Percentiles rank a stretch among this genome's conserved stretches.
These are phyloP conservation scores for Diaporthe longicolla DNA, from an alignment of 2,329 filamentous ascomycete genomes.

Conservation along the genomic window DNA sequence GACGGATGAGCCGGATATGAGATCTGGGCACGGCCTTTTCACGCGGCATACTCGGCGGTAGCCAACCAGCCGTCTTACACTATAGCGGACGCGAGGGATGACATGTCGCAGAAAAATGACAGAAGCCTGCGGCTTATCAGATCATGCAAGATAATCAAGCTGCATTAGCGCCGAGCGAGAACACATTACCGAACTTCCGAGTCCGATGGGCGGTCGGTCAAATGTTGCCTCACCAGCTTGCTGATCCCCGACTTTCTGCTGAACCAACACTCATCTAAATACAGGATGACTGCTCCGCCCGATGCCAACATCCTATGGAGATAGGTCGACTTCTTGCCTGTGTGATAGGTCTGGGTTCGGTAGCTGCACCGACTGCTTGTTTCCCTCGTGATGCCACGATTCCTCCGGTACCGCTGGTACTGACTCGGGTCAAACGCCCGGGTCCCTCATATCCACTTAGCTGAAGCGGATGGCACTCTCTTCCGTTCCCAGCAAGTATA, in stretches of 20 bases:
- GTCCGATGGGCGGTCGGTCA: slow-evolving; percentile 2
- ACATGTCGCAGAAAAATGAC: background rate
- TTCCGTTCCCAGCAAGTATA: background rate
- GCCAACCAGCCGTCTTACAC: background rate
- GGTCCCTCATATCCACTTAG: too few species aligned
- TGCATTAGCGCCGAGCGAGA: background rate
- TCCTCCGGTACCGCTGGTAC: background rate
- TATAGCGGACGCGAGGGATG: background rate
- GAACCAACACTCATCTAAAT: too few species aligned
- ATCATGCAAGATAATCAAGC: slow-evolving; percentile 32
- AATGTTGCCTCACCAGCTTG: background rate
- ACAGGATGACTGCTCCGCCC: background rate
- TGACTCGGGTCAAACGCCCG: background rate
- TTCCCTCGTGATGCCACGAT: background rate
- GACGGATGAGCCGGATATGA: background rate
- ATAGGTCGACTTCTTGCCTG: background rate
- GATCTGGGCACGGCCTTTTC: background rate
- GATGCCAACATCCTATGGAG: background rate
- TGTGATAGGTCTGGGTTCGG: too few species aligned
- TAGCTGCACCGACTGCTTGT: background rate
- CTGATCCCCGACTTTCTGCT: background rate
- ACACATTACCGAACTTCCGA: background rate
- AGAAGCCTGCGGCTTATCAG: slow-evolving; percentile 22
- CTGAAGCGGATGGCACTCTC: background rate
- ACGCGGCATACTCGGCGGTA: background rate